Evolutionary conservation across 345 rosid genomes (phyloP), one percentile per base, ranked within the genome.

Genomic region (Viola odorata): DNA sequence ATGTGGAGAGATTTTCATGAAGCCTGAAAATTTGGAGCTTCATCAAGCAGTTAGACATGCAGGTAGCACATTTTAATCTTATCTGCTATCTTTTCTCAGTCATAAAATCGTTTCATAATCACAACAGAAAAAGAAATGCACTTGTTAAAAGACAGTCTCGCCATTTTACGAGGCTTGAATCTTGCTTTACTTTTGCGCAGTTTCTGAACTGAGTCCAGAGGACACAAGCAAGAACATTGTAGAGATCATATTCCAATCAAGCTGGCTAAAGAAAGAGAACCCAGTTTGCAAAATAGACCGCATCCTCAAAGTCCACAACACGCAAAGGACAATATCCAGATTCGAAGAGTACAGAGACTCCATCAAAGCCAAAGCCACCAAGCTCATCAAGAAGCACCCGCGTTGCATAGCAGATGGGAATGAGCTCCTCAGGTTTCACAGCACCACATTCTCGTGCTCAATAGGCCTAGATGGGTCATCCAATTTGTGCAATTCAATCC

Each of bases 201-300:
- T 88, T 10, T 85, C 91, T 12, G 95, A 88, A 65, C 73, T 88
- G 64, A 80, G 84, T 47, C 75, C 83, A 1, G 87, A 81, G 58
- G 95, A 88, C 61, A 81, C 91, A 50, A 85, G 95, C 87, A 85
- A 85, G 85, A 83, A 85, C 84, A 85, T 88, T 64, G 91, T 85
- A 72, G 95, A 88, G 70, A 88, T 88, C 78, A 88, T 87, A 66
- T 88, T 88, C 83, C 87, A 88, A 49, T 88, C 95, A 59, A 88
- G 95, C 78, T 85, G 95, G 95, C 68, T 88, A 49, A 88, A 83
- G 80, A 85, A 85, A 65, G 75, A 85, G 58, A 53, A 76, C 12
- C 84, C 95, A 12, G 61, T 84, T 64, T 85, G 87, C 78, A 70
- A 78, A 64, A 88, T 88, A 10, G 87, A 83, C 42, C 69, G 95